Percentiles rank a stretch among this genome's conserved stretches.
These are phyloP conservation scores for Acanthochlamys bracteata DNA, from an alignment of 106 monocot species.

Conservation along the genomic window DNA sequence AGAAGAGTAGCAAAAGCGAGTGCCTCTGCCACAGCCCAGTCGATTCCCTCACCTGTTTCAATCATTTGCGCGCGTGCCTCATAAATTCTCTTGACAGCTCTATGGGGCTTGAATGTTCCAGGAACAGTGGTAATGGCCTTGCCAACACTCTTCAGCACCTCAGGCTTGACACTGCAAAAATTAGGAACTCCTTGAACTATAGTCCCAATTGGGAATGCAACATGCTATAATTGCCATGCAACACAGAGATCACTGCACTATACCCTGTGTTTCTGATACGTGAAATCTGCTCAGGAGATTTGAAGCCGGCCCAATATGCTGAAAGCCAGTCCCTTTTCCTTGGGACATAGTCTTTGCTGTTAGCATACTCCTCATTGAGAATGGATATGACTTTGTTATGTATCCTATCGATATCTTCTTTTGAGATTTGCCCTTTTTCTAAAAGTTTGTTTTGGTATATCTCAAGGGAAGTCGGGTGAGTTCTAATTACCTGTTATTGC, in stretches of 20 bases:
- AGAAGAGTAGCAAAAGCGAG: conserved; percentile 81
- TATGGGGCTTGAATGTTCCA: conserved; percentile 69
- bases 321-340: conserved; percentile 76
- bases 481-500: conserved; percentile 43
- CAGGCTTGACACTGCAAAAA: conserved; percentile 59
- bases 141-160: conserved; percentile 70
- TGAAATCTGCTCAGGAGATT: conserved; percentile 82
- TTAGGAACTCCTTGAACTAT: neutral
- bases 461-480: conserved; percentile 60
- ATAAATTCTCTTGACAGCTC: conserved; percentile 62
- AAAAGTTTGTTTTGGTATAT: conserved; percentile 64
- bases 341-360: conserved; percentile 60
- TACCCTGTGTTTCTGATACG: conserved; percentile 81
- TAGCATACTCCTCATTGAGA: conserved; percentile 58
- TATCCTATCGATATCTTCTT: conserved; percentile 55
- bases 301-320: conserved; percentile 78
- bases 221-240: neutral
- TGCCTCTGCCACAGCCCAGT: conserved; percentile 74
- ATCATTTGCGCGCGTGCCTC: conserved; percentile 68
- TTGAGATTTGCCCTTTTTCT: conserved; percentile 43
- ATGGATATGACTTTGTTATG: conserved; percentile 57
- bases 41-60: conserved; percentile 69
- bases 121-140: conserved; percentile 68
- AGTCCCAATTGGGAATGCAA: neutral
- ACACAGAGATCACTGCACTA: neutral